phyloP scores from a whole-genome alignment of 306 rosid genomes.

The Fragaria vesca region DNA sequence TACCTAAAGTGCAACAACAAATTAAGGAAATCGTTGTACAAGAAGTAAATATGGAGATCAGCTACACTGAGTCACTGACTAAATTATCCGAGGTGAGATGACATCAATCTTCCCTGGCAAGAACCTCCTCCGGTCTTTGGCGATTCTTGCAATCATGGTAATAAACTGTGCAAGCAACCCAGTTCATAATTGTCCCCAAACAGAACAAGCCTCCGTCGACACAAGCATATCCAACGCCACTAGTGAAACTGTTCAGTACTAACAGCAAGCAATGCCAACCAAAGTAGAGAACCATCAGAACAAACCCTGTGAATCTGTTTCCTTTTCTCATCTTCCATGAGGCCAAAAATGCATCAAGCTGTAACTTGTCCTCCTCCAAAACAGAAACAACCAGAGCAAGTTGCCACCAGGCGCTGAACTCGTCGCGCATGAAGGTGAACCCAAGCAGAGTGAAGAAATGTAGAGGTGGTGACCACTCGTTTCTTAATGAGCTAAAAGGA shows the following conservation, averaged over 20 bases:
- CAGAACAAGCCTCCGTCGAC: constrained; percentile 25
- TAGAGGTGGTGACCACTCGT: background rate
- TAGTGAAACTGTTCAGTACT: background rate
- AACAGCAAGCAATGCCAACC: constrained; percentile 32
- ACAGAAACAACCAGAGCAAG: constrained; percentile 46
- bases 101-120: background rate
- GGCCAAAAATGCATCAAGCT: constrained; percentile 33
- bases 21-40: too few species aligned
- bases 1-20: too few species aligned
- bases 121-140: constrained; percentile 16
- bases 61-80: background rate
- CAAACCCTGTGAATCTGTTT: constrained; percentile 37
- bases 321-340: constrained; percentile 43
- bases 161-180: constrained; percentile 48
- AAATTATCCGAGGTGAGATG: too few species aligned
- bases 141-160: constrained; percentile 51
- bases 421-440: background rate
- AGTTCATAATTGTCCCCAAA: constrained; percentile 34
- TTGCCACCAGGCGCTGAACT: constrained; percentile 38
- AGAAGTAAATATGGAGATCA: too few species aligned
- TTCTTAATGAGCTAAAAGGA: background rate
- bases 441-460: background rate
- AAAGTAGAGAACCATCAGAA: constrained; percentile 44
- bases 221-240: constrained; percentile 20
- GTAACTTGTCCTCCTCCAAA: constrained; percentile 31